Conservation (phyloP, 2,329 filamentous ascomycete genomes). For the Aspergillus awamori region DNA sequence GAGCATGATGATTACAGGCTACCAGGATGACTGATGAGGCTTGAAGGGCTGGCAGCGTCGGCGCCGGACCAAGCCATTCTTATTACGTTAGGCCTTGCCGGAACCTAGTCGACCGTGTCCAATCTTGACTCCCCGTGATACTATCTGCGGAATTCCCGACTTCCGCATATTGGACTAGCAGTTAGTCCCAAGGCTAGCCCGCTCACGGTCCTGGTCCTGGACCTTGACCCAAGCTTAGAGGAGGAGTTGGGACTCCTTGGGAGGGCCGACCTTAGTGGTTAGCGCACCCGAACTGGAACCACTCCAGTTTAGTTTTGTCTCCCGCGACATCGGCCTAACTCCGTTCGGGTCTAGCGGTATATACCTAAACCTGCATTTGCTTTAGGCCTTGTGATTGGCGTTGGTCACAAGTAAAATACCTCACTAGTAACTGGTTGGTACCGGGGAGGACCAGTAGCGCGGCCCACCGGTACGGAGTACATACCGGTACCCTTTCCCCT, state of each 20-base stretch:
- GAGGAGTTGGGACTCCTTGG: neutral
- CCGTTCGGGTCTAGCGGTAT: conserved; percentile 14
- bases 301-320: neutral
- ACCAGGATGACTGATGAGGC: neutral
- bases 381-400: conserved; percentile 11
- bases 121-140: conserved; percentile 19
- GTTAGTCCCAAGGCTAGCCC: conserved; percentile 12
- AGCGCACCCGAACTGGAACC: conserved; percentile 13
- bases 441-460: neutral
- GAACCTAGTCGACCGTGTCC: conserved; percentile 8
- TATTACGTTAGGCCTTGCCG: conserved; percentile 18
- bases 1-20: neutral
- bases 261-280: conserved; percentile 1
- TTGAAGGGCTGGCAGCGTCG: neutral
- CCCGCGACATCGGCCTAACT: conserved; percentile 15
- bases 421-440: conserved; percentile 6
- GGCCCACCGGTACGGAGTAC: neutral
- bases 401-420: neutral
- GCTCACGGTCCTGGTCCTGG: neutral
- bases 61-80: conserved; percentile 20
- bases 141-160: conserved; percentile 25
- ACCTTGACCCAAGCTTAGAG: too few species aligned
- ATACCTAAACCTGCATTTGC: conserved; percentile 25
- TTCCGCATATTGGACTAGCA: conserved; percentile 21
- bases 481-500: conserved; percentile 1